phyloP scores from a whole-genome alignment of 495 filamentous ascomycete species.

The Neurospora sp. region DNA sequence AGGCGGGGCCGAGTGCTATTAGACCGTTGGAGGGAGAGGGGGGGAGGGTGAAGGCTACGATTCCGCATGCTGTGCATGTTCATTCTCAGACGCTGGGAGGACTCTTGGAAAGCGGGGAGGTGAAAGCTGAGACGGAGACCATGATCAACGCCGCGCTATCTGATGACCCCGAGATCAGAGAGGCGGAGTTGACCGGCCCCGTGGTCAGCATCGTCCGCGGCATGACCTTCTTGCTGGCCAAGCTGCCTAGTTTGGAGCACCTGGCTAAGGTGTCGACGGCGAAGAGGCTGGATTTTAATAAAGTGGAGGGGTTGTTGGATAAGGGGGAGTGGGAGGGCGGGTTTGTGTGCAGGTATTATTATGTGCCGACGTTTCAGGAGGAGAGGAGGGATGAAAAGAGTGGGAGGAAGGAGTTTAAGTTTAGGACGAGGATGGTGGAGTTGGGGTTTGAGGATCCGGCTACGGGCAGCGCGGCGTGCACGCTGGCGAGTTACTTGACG shows the following conservation, averaged over 20 bases:
- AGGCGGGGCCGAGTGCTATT: slow-evolving; percentile 47
- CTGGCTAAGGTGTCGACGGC: slow-evolving; percentile 25
- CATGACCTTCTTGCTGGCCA: slow-evolving; percentile 53
- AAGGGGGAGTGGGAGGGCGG: slow-evolving; percentile 44
- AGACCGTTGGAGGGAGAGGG: not conserved
- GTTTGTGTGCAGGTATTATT: slow-evolving; percentile 48
- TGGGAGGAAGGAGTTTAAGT: slow-evolving; percentile 6
- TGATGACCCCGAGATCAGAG: slow-evolving; percentile 15
- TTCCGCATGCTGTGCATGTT: slow-evolving; percentile 58
- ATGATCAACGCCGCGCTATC: slow-evolving; percentile 11
- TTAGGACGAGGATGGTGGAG: slow-evolving; percentile 46
- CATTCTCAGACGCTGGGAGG: slow-evolving; percentile 34
- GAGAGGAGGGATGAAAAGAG: slow-evolving; percentile 6
- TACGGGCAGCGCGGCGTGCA: slow-evolving; percentile 54
- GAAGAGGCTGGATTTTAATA: slow-evolving; percentile 19
- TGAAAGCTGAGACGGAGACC: not conserved
- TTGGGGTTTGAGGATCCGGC: slow-evolving; percentile 55
- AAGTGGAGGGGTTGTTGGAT: slow-evolving; percentile 34
- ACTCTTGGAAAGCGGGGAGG: not conserved
- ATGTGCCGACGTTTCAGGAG: slow-evolving; percentile 29
- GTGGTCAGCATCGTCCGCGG: slow-evolving; percentile 58
- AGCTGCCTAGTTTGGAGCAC: slow-evolving; percentile 36
- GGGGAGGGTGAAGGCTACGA: slow-evolving; percentile 36
- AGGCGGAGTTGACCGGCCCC: slow-evolving; percentile 30
- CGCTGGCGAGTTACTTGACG: slow-evolving; percentile 47